Conservation (phyloP, 352 stramenopile species). For the Globisporangium alternatum region DNA sequence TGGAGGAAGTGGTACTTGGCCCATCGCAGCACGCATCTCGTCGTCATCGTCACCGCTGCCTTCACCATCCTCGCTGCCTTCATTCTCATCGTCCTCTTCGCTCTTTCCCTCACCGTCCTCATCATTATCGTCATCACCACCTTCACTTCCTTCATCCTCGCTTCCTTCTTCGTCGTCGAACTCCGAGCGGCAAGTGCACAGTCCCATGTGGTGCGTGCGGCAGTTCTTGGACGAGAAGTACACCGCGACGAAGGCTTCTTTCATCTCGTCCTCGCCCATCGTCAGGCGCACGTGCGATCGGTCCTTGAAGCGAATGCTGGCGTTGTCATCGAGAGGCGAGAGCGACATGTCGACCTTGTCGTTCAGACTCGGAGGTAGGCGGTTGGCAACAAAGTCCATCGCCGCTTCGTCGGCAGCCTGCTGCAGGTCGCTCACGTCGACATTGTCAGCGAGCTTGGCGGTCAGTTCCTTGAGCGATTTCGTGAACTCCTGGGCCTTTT, state of each 20-base stretch:
- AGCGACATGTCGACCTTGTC: constrained; percentile 12
- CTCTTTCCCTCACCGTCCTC: constrained; percentile 24
- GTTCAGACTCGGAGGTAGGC: constrained; percentile 43
- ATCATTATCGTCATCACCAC: constrained; percentile 18
- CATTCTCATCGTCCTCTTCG: constrained; percentile 23
- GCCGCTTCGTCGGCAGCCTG: constrained; percentile 71
- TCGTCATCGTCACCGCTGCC: constrained; percentile 30
- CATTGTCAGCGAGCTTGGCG: constrained; percentile 41
- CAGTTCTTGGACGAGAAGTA: constrained; percentile 80
- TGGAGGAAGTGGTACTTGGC: constrained; percentile 37
- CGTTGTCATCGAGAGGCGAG: constrained; percentile 40
- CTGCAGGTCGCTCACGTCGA: constrained; percentile 56
- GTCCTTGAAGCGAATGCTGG: constrained; percentile 59
- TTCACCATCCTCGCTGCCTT: constrained; percentile 29
- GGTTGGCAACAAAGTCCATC: constrained; percentile 73
- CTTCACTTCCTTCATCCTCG: constrained; percentile 22
- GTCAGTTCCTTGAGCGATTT: constrained; percentile 48
- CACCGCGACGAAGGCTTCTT: constrained; percentile 59
- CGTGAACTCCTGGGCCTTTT: constrained; percentile 49
- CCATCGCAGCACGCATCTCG: constrained; percentile 30
- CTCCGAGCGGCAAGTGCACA: constrained; percentile 57
- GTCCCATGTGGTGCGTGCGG: constrained; percentile 77
- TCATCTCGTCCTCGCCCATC: constrained; percentile 55
- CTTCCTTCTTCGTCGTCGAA: constrained; percentile 24
- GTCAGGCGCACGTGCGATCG: constrained; percentile 66